Conservation (phyloP, 768 basidiomycete genomes). For the Xerocomellus chrysenteron region DNA sequence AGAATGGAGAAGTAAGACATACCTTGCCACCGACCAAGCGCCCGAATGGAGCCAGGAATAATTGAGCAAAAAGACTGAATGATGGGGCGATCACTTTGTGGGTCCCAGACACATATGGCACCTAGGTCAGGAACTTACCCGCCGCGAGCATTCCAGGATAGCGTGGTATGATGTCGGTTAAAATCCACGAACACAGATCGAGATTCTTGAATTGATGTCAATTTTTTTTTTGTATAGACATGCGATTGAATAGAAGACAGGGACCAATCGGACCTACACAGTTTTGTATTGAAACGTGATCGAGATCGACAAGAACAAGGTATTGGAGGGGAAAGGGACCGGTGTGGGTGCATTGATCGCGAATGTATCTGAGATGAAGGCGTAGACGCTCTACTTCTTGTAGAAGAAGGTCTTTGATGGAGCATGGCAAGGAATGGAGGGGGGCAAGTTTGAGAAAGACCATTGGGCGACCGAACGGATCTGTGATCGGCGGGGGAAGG, state of each 20-base stretch:
- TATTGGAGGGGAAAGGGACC: slow-evolving; percentile 57
- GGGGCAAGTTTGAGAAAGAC: slow-evolving; percentile 50
- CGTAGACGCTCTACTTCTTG: slow-evolving; percentile 58
- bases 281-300: slow-evolving; percentile 52
- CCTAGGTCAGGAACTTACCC: slow-evolving; percentile 38
- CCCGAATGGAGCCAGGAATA: slow-evolving; percentile 73
- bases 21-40: slow-evolving; percentile 68
- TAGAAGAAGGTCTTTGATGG: slow-evolving; percentile 43
- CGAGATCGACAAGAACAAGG: slow-evolving; percentile 64
- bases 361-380: slow-evolving; percentile 51
- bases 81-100: background rate
- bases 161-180: slow-evolving; percentile 64
- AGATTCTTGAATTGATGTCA: slow-evolving; percentile 42
- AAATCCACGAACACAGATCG: slow-evolving; percentile 62
- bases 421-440: slow-evolving; percentile 39
- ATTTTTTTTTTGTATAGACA: slow-evolving; percentile 1
- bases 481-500: slow-evolving; percentile 52
- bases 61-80: slow-evolving; percentile 66
- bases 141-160: slow-evolving; percentile 78
- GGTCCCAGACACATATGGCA: background rate
- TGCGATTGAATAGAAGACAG: slow-evolving; percentile 4
- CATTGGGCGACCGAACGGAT: slow-evolving; percentile 67
- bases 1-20: slow-evolving; percentile 25
- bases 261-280: slow-evolving; percentile 43
- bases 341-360: slow-evolving; percentile 31